A percentile compares a stretch with the other conserved stretches of the same genome.
Evolutionary conservation across 148 eudicot species (phyloP).

Genomic region (Linanthus parryae): DNA sequence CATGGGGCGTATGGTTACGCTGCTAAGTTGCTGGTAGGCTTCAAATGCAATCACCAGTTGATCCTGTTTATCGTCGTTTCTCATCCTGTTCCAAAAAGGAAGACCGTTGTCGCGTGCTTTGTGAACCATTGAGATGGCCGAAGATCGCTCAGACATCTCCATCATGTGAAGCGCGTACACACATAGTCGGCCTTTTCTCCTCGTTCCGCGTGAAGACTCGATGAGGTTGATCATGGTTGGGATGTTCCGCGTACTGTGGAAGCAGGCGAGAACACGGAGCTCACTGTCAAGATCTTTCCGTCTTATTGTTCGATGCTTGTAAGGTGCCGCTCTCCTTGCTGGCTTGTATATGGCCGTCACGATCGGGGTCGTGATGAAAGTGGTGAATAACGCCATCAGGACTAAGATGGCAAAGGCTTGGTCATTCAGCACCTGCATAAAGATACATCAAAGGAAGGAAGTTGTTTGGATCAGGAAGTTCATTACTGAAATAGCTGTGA

Average conservation of each 20-base stretch:
- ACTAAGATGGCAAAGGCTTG: conserved; percentile 28
- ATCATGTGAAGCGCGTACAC: conserved; percentile 33
- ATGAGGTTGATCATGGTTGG: conserved; percentile 24
- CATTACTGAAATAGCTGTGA: too few species aligned
- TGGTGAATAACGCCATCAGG: conserved; percentile 29
- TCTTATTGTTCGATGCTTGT: conserved; percentile 18
- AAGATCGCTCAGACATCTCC: conserved; percentile 29
- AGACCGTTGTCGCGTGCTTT: conserved; percentile 23
- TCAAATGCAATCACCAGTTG: conserved; percentile 26
- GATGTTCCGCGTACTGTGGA: conserved; percentile 21
- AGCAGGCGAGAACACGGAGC: conserved; percentile 21
- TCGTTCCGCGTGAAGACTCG: conserved; percentile 24
- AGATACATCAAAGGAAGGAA: too few species aligned
- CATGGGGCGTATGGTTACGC: conserved; percentile 18
- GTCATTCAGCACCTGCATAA: conserved; percentile 25
- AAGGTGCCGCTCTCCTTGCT: conserved; percentile 15
- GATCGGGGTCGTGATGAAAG: conserved; percentile 30
- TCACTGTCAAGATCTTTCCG: conserved; percentile 10
- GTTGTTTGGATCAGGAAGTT: too few species aligned
- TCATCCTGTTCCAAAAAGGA: conserved; percentile 23
- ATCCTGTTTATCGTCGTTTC: background rate
- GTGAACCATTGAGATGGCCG: conserved; percentile 27
- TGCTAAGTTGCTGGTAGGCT: conserved; percentile 22
- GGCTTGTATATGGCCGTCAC: conserved; percentile 25
- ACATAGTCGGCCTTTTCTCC: conserved; percentile 11